These are phyloP conservation scores for Blastocystis sp. DNA, from an alignment of 352 stramenopile species.

Conservation along the genomic window DNA sequence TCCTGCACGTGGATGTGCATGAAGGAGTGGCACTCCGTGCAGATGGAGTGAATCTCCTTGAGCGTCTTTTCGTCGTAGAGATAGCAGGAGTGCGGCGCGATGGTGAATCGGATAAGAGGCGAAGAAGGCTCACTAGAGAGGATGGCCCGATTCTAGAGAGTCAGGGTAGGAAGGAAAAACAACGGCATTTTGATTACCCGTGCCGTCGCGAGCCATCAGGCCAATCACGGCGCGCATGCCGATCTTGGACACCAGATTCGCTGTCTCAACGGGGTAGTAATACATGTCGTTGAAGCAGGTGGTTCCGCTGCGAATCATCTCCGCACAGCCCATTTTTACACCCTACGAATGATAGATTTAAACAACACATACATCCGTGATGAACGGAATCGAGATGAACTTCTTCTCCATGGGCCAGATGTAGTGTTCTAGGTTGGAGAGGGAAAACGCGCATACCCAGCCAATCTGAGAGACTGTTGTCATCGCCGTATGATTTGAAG, in stretches of 20 bases:
- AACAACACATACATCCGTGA: slow-evolving; percentile 73
- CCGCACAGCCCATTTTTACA: slow-evolving; percentile 77
- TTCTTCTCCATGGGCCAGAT: slow-evolving; percentile 81
- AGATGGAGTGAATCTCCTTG: slow-evolving; percentile 72
- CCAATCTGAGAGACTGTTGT: slow-evolving; percentile 81
- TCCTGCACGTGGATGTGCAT: slow-evolving; percentile 84
- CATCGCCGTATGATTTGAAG: slow-evolving; percentile 80
- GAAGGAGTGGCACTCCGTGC: slow-evolving; percentile 75
- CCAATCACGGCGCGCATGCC: slow-evolving; percentile 76
- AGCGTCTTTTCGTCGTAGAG: slow-evolving; percentile 78
- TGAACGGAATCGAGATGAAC: slow-evolving; percentile 78
- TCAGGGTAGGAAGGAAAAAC: not conserved
- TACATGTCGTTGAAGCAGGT: slow-evolving; percentile 87
- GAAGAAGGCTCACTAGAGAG: not conserved
- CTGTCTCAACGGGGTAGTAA: slow-evolving; percentile 78
- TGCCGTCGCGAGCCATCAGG: slow-evolving; percentile 12
- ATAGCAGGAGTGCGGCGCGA: slow-evolving; percentile 82
- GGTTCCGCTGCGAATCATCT: slow-evolving; percentile 82
- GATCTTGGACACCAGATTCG: slow-evolving; percentile 75
- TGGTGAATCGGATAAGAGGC: slow-evolving; percentile 71
- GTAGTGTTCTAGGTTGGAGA: slow-evolving; percentile 72
- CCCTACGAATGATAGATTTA: slow-evolving; percentile 40
- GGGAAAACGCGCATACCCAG: slow-evolving; percentile 68
- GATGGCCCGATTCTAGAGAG: not conserved
- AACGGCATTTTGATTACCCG: not conserved